Percentiles rank a stretch among this genome's conserved stretches.
phyloP scores from a whole-genome alignment of 2,329 filamentous ascomycete genomes.

The Paraphaeosphaeria minitans region DNA sequence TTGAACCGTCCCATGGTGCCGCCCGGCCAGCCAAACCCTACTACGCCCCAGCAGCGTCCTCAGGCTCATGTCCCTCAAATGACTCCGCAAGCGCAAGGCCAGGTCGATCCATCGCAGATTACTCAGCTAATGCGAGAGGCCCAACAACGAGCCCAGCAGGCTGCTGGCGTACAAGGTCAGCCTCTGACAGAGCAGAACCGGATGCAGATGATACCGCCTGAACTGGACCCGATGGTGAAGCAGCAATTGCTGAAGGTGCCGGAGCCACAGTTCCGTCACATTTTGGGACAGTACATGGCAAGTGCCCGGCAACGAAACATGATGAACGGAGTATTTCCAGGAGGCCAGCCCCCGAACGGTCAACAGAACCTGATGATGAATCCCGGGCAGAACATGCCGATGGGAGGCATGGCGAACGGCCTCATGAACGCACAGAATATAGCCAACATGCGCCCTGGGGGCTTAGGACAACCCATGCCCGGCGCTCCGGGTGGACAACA shows the following conservation, averaged over 20 bases:
- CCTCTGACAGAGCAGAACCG: constrained; percentile 40
- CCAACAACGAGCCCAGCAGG: constrained; percentile 39
- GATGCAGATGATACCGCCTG: constrained; percentile 39
- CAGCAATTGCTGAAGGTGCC: constrained; percentile 43
- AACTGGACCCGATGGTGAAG: constrained; percentile 36
- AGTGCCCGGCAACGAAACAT: constrained; percentile 27
- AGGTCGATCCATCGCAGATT: constrained; percentile 33
- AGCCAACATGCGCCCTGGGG: constrained; percentile 27
- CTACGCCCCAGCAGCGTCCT: constrained; percentile 43
- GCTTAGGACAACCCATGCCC: constrained; percentile 37
- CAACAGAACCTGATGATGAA: constrained; percentile 42
- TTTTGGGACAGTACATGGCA: constrained; percentile 33
- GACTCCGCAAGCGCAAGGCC: constrained; percentile 36
- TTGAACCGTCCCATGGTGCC: constrained; percentile 55
- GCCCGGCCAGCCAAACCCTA: constrained; percentile 49
- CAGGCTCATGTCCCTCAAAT: constrained; percentile 44
- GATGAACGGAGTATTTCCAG: constrained; percentile 29
- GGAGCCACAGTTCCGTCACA: constrained; percentile 38
- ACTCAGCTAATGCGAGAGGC: constrained; percentile 41
- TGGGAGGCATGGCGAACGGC: constrained; percentile 29
- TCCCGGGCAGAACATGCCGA: constrained; percentile 28
- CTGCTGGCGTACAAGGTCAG: constrained; percentile 31
- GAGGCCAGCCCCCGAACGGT: constrained; percentile 24
- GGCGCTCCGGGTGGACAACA: constrained; percentile 30
- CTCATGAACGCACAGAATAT: constrained; percentile 39